These are phyloP conservation scores for Dillenia turbinata DNA, from an alignment of 164 flowering plant species.

Conservation along the genomic window DNA sequence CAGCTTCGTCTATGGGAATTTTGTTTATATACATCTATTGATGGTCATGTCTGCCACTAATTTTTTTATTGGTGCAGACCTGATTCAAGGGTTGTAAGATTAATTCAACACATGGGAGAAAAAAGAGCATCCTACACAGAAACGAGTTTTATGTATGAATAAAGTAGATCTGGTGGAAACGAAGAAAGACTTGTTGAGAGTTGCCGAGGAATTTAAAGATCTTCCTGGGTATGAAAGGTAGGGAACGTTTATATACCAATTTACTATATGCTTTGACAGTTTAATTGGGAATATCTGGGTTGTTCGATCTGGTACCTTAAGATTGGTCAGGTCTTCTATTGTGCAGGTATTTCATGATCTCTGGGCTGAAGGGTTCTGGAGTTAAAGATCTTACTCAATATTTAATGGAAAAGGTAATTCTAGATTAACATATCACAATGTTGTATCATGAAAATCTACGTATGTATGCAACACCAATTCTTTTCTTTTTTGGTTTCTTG, in stretches of 20 bases:
- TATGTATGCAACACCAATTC: no score
- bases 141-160: slow-evolving; percentile 88
- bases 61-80: slow-evolving; percentile 39
- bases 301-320: not conserved
- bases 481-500: no score
- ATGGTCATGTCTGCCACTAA: not conserved
- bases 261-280: not conserved
- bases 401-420: slow-evolving; percentile 76
- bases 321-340: slow-evolving; percentile 6
- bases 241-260: slow-evolving; percentile 1
- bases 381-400: slow-evolving; percentile 75
- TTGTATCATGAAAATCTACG: no score
- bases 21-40: not conserved
- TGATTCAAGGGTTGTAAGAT: slow-evolving; percentile 71
- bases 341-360: slow-evolving; percentile 79
- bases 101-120: slow-evolving; percentile 73
- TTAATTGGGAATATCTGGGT: not conserved
- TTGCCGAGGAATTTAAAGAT: slow-evolving; percentile 72
- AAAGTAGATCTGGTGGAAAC: slow-evolving; percentile 83
- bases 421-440: no score
- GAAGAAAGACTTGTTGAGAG: slow-evolving; percentile 80
- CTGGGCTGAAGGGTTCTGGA: slow-evolving; percentile 94
- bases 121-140: slow-evolving; percentile 56
- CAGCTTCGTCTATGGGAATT: not conserved
- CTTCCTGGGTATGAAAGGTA: slow-evolving; percentile 92